phyloP scores from a whole-genome alignment of 768 basidiomycete species.

The Tulasnella calospora region DNA sequence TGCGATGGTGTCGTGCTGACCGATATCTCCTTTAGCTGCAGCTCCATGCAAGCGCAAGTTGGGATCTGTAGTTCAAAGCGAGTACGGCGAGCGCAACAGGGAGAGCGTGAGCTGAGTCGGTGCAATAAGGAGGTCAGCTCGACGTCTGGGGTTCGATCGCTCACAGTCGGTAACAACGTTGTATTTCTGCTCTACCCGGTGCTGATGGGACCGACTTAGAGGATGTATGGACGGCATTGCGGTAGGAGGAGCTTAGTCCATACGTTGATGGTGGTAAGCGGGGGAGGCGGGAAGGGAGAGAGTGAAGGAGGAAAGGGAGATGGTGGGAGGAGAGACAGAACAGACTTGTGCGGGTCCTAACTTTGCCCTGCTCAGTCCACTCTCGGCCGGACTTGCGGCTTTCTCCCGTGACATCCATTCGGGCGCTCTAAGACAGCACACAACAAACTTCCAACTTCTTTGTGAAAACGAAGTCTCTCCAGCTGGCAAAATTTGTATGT shows the following conservation, averaged over 20 bases:
- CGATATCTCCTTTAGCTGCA: conserved; percentile 67
- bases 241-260: neutral
- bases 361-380: neutral
- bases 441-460: neutral
- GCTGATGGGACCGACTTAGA: conserved; percentile 33
- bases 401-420: conserved; percentile 3
- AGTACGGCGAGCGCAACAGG: neutral
- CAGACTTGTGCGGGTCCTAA: conserved; percentile 8
- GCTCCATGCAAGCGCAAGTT: conserved; percentile 48
- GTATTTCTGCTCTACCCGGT: conserved; percentile 44
- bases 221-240: conserved; percentile 25
- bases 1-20: conserved; percentile 28
- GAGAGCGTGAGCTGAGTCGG: neutral
- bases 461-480: neutral
- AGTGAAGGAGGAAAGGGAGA: neutral
- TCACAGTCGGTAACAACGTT: conserved; percentile 53
- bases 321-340: conserved; percentile 16
- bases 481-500: neutral
- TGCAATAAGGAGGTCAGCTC: neutral
- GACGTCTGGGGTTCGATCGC: conserved; percentile 29
- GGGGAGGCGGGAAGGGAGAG: neutral
- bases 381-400: conserved; percentile 4
- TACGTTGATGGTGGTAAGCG: neutral
- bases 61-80: conserved; percentile 47
- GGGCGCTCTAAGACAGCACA: neutral